These are phyloP conservation scores for Diplodia intermedia DNA, from an alignment of 2,329 filamentous ascomycete species.

Conservation along the genomic window DNA sequence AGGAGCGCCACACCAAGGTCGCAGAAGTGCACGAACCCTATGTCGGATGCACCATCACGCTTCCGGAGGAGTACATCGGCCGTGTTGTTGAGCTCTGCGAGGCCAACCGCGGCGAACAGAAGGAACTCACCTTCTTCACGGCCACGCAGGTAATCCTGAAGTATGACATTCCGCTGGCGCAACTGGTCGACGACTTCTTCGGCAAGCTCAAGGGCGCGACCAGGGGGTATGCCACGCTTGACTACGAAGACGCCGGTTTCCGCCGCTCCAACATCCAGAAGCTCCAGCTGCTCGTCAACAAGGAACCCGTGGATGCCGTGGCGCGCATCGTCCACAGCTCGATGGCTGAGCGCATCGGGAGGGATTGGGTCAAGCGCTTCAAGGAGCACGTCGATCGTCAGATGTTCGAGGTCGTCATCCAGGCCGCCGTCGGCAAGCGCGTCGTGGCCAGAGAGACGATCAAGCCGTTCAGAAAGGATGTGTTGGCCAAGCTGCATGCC, in stretches of 20 bases:
- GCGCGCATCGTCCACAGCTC: conserved; percentile 85
- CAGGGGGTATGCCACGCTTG: conserved; percentile 93
- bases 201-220: conserved; percentile 93
- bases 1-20: conserved; percentile 59
- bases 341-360: conserved; percentile 80
- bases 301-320: conserved; percentile 90
- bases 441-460: conserved; percentile 92
- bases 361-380: conserved; percentile 92
- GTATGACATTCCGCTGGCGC: conserved; percentile 85
- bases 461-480: conserved; percentile 96
- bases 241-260: conserved; percentile 96
- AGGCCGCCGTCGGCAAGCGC: conserved; percentile 81
- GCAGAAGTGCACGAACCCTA: conserved; percentile 73
- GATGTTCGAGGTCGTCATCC: conserved; percentile 97
- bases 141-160: conserved; percentile 91
- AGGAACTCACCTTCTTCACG: conserved; percentile 89
- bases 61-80: conserved; percentile 93
- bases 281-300: conserved; percentile 92
- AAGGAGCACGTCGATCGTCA: conserved; percentile 96
- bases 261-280: conserved; percentile 81
- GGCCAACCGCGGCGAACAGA: conserved; percentile 83
- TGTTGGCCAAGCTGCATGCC: conserved; percentile 90
- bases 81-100: conserved; percentile 96
- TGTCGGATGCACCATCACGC: conserved; percentile 82
- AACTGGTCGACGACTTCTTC: conserved; percentile 96